phyloP scores from a whole-genome alignment of 768 basidiomycete genomes.

The Galerina marginata region DNA sequence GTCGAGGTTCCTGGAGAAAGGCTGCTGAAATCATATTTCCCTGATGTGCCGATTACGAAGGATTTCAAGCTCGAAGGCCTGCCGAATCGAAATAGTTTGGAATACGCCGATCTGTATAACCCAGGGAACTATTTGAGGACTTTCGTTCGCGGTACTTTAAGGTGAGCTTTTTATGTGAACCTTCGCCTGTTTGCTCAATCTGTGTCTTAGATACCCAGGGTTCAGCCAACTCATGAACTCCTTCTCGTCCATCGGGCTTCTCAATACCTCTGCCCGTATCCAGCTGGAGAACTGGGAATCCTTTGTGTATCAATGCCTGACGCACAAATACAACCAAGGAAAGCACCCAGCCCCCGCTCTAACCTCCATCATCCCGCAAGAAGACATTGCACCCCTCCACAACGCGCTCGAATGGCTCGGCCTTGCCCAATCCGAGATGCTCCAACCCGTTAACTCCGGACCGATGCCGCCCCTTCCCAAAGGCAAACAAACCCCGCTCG shows the following conservation, averaged over 20 bases:
- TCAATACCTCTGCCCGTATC: conserved; percentile 50
- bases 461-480: conserved; percentile 50
- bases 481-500: conserved; percentile 58
- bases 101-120: conserved; percentile 71
- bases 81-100: conserved; percentile 82
- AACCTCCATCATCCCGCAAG: conserved; percentile 23
- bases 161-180: conserved; percentile 44
- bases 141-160: conserved; percentile 83
- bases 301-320: conserved; percentile 36
- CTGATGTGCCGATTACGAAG: conserved; percentile 66
- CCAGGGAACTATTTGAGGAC: conserved; percentile 59
- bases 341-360: conserved; percentile 21
- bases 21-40: conserved; percentile 64
- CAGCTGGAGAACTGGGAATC: conserved; percentile 43
- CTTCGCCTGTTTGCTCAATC: neutral
- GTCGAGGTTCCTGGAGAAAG: conserved; percentile 41
- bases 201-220: conserved; percentile 72
- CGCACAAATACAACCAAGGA: conserved; percentile 22
- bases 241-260: conserved; percentile 73
- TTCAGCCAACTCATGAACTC: conserved; percentile 76
- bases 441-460: neutral
- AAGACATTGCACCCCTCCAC: conserved; percentile 30
- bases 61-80: conserved; percentile 79
- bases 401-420: conserved; percentile 59
- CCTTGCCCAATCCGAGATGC: conserved; percentile 21